Conservation (phyloP, 2,329 filamentous ascomycete genomes). For the Ceratocystis eucalypticola region DNA sequence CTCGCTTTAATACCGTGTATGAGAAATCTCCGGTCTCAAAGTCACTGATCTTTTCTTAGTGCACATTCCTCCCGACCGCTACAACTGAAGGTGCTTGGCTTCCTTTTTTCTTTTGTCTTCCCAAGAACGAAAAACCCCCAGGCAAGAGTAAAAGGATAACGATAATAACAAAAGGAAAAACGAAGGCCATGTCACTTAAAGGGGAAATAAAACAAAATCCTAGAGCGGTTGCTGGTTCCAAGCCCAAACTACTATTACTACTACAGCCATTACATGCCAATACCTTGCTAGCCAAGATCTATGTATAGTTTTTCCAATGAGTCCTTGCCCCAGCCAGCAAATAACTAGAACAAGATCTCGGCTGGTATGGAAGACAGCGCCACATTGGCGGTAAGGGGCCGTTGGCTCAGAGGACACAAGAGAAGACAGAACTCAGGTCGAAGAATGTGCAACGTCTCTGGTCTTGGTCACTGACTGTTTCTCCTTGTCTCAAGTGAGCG, state of each 20-base stretch:
- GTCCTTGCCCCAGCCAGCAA: not conserved
- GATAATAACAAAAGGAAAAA: too few species aligned
- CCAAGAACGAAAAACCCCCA: not conserved
- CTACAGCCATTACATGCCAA: too few species aligned
- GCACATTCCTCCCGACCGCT: not conserved
- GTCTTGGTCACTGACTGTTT: not conserved
- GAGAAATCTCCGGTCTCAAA: constrained; percentile 6
- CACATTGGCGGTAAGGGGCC: not conserved
- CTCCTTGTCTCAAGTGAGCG: too few species aligned
- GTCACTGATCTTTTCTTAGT: constrained; percentile 4
- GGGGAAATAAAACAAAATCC: too few species aligned
- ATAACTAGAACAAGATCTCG: not conserved
- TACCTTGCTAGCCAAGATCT: not conserved
- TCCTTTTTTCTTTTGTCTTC: not conserved
- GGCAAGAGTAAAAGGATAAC: not conserved
- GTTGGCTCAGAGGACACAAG: not conserved
- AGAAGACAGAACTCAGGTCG: not conserved
- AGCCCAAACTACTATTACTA: too few species aligned
- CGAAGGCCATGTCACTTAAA: too few species aligned
- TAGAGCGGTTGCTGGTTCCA: too few species aligned
- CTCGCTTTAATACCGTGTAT: not conserved
- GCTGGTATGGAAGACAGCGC: not conserved
- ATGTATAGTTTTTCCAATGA: not conserved
- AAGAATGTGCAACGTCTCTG: not conserved
- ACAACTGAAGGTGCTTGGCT: not conserved